Base-by-base conservation (phyloP, 371 early-diverging fungal species). In the Syncephalis plumigaleata region DNA sequence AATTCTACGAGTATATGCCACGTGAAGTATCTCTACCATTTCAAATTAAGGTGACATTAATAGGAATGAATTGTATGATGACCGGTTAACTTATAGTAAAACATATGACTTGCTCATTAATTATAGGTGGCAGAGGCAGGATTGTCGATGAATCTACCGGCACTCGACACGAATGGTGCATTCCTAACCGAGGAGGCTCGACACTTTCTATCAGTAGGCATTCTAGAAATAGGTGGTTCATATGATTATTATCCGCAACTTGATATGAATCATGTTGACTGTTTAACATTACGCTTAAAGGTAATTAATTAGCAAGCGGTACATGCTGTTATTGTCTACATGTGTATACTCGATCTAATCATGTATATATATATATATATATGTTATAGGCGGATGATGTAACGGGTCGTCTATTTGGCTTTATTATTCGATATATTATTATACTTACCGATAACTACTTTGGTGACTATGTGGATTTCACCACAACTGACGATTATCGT, bases 361-460 rank as follows among this genome's bases (percentile, higher is more conserved):
- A n/a, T n/a, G n/a, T n/a, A n/a, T n/a, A n/a, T 45, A 36, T 39
- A 11, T 51, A 25, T 8, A 24, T 46, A 1, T 20, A 4, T 20
- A 23, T 13, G 42, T 20, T 36, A 15, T 45, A 73, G 72, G 63
- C 66, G 3, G 59, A 69, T n/a, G 68, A 71, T 2, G 76, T 71
- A 0, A 74, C 59, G n/a, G 59, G 71, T 37, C 79, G 73, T 40
- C 20, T 81, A 5, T 79, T 73, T 60, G 87, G 85, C 13, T 74
- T 75, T 36, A 61, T 84, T 15, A 68, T 84, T 21, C 70, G 78
- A 7, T 77, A 81, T 46, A 52, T 85, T 1, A 60, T 88, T n/a
- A 70, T 78, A 15, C 49, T 88, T 9, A 73, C 71, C 40, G 81
- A 79, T 39, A 89, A 89, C 49, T 89, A 85, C 50, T 70, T 80